Evolutionary conservation across 257 asterid genomes (phyloP), one percentile per base, ranked within the genome.

Genomic region (Plantago elongata): DNA sequence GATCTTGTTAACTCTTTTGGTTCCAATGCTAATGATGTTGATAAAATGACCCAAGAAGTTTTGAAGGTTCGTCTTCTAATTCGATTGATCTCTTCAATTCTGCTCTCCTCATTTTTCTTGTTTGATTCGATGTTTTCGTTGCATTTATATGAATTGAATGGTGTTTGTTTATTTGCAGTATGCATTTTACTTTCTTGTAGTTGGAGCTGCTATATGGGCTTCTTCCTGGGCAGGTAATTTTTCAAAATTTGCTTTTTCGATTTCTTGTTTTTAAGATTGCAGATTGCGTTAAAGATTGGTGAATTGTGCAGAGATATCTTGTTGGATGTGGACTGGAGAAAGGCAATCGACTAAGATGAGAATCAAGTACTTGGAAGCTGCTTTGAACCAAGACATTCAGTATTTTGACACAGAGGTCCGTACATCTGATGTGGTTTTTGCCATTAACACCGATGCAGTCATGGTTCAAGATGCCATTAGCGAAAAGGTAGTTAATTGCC

Each of bases 191-290:
- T 93, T 93, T 83, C 95, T 93, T 38, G 90, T 93, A 6, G 99
- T 93, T 56, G 99, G 99, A 73, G 99, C 99, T 75, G 99, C 99
- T 44, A 93, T 89, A 73, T 93, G 99, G 99, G 96, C 96, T 47
- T 93, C 99, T 75, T 93, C 99, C 15, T 93, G 99, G 99, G 99
- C 99, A 80, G 99, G 99, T 90, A 60, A 49, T 14, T 54, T 13
- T 45, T 57, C 13, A 44, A 51, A 59, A 43, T 61, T 65, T 5
- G 13, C 9, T 51, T 40, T 14, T 44, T 44, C 38, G 22, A 13
- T 15, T n/a, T 11, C 1, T 1, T 12, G 48, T 46, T 45, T 14
- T 65, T 45, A 60, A 68, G 57, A 59, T n/a, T n/a, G n/a, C n/a
- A n/a, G n/a, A n/a, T n/a, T n/a, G n/a, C n/a, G n/a, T n/a, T n/a